phyloP scores from a whole-genome alignment of 2,329 filamentous ascomycete genomes.

The Hymenoscyphus fraxineus region DNA sequence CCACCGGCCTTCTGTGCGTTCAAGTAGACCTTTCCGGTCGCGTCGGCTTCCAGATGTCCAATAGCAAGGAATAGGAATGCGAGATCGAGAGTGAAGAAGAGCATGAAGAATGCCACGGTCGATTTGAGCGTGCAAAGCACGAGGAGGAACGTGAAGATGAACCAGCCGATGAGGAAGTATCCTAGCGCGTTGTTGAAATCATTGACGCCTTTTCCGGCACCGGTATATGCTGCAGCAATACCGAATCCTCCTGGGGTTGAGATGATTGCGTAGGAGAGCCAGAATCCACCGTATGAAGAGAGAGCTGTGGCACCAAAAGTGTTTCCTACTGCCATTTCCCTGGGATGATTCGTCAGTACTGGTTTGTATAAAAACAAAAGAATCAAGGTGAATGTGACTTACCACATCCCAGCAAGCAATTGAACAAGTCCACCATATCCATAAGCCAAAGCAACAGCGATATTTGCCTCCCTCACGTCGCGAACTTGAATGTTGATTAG shows the following conservation, averaged over 20 bases:
- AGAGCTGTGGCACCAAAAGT: constrained; percentile 61
- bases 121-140: constrained; percentile 55
- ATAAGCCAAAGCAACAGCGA: constrained; percentile 54
- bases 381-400: constrained; percentile 24
- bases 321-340: constrained; percentile 62
- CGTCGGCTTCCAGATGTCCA: constrained; percentile 24
- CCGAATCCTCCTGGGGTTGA: constrained; percentile 55
- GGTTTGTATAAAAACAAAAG: neutral
- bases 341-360: constrained; percentile 25
- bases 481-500: constrained; percentile 52
- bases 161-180: constrained; percentile 58
- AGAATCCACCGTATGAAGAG: constrained; percentile 61
- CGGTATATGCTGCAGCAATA: constrained; percentile 39
- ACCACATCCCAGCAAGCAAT: constrained; percentile 66
- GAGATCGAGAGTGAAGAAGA: constrained; percentile 57
- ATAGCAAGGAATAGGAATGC: constrained; percentile 57
- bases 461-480: constrained; percentile 44
- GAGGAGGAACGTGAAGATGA: constrained; percentile 59
- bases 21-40: constrained; percentile 37
- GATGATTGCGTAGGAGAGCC: constrained; percentile 56
- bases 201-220: constrained; percentile 28
- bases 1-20: constrained; percentile 64
- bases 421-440: constrained; percentile 67
- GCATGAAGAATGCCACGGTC: constrained; percentile 56
- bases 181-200: constrained; percentile 51